Conservation (phyloP, 179 eudicot species). For the Carnegiea gigantea region DNA sequence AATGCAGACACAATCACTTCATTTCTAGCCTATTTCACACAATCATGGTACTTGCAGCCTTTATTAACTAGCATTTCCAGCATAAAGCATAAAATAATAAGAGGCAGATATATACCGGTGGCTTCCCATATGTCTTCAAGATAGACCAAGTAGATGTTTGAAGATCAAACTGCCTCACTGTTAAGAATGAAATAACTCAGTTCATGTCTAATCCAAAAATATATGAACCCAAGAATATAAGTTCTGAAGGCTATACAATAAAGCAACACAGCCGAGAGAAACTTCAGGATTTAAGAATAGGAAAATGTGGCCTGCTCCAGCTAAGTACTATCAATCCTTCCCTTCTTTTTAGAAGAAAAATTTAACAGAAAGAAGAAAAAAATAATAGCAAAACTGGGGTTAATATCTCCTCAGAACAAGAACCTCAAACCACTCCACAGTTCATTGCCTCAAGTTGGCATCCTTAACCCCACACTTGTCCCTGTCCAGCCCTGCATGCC, state of each 20-base stretch:
- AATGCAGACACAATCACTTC: not conserved
- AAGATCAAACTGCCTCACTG: conserved; percentile 94
- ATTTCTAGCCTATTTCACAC: not conserved
- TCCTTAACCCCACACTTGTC: not conserved
- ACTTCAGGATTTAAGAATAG: not conserved
- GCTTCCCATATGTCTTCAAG: conserved; percentile 96
- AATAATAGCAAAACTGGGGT: not conserved
- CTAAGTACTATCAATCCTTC: not conserved
- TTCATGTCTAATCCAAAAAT: conserved; percentile 13
- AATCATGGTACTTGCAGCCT: not conserved
- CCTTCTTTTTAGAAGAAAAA: not conserved
- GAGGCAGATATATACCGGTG: conserved; percentile 66
- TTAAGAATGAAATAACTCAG: conserved; percentile 14
- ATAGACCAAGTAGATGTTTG: conserved; percentile 78
- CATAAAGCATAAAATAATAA: conserved; percentile 1
- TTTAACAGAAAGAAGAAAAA: not conserved
- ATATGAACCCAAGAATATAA: not conserved
- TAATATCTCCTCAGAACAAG: not conserved
- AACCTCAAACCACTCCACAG: not conserved
- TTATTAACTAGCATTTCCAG: conserved; percentile 3
- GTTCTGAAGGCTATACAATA: not conserved
- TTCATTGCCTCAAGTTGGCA: not conserved
- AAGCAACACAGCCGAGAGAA: not conserved
- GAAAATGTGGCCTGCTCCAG: not conserved
- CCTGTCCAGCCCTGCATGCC: not conserved